These are phyloP conservation scores for Eucalyptus rudis DNA, from an alignment of 345 rosid genomes.

Conservation along the genomic window DNA sequence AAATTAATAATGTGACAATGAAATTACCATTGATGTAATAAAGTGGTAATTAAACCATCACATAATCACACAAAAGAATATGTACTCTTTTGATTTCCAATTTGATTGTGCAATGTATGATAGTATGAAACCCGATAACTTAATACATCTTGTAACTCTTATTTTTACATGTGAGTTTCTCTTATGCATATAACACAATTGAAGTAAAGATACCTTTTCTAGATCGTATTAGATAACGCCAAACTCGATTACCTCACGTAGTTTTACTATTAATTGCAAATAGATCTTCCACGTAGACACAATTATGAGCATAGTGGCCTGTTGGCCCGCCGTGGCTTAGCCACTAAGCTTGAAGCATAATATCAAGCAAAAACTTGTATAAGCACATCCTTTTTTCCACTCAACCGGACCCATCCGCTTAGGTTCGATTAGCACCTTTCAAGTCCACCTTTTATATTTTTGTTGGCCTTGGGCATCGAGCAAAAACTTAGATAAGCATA, in stretches of 20 bases:
- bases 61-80: not conserved
- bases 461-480: not conserved
- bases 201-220: not conserved
- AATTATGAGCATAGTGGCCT: not conserved
- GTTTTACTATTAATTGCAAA: not conserved
- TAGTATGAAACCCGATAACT: not conserved
- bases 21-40: not conserved
- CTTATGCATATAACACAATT: not conserved
- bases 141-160: not conserved
- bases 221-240: not conserved
- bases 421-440: not conserved
- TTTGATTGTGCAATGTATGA: not conserved
- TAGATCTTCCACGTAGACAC: not conserved
- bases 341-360: not conserved
- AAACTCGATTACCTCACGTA: not conserved
- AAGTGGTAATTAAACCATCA: accelerated
- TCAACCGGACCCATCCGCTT: not conserved
- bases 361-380: not conserved
- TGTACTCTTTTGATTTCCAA: not conserved
- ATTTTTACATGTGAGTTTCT: not conserved
- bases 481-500: not conserved
- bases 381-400: not conserved
- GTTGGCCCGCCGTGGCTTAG: not conserved
- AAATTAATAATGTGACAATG: not conserved
- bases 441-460: not conserved